Evolutionary conservation across 192 early-diverging fungal genomes (phyloP).

Genomic region (Linnemannia exigua): DNA sequence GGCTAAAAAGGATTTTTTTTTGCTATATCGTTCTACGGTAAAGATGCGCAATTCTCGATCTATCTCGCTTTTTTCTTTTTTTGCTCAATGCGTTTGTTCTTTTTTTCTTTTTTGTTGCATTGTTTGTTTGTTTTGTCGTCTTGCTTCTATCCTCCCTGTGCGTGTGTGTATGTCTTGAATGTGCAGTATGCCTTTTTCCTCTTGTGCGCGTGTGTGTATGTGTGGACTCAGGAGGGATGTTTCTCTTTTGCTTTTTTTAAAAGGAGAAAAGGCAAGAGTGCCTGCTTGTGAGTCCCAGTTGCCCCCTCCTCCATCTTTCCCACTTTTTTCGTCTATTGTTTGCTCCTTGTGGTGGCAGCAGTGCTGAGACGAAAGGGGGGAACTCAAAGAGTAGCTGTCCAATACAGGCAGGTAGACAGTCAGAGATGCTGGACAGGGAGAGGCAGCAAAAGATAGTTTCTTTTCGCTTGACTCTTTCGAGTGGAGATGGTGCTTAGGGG

Average conservation of each 20-base stretch:
- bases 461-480: not conserved
- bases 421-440: not conserved
- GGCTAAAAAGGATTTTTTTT: constrained; percentile 7
- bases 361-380: not conserved
- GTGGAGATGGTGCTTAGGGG: not conserved
- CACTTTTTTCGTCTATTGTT: not conserved
- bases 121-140: not conserved
- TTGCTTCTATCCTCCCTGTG: not conserved
- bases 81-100: not conserved
- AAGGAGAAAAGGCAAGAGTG: not conserved
- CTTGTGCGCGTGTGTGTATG: not conserved
- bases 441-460: not conserved
- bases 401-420: not conserved
- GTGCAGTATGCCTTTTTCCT: not conserved
- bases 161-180: constrained; percentile 5
- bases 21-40: not conserved
- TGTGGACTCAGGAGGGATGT: not conserved
- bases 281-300: not conserved
- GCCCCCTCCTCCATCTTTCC: not conserved
- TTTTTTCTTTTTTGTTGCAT: not conserved
- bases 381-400: not conserved
- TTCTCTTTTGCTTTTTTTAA: not conserved
- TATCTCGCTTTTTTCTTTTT: not conserved
- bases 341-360: not conserved
- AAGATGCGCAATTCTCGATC: not conserved